Evolutionary conservation across 768 basidiomycete species (phyloP), one percentile per base, ranked within the genome.

Genomic region (Boletus rufocinnamomeus): DNA sequence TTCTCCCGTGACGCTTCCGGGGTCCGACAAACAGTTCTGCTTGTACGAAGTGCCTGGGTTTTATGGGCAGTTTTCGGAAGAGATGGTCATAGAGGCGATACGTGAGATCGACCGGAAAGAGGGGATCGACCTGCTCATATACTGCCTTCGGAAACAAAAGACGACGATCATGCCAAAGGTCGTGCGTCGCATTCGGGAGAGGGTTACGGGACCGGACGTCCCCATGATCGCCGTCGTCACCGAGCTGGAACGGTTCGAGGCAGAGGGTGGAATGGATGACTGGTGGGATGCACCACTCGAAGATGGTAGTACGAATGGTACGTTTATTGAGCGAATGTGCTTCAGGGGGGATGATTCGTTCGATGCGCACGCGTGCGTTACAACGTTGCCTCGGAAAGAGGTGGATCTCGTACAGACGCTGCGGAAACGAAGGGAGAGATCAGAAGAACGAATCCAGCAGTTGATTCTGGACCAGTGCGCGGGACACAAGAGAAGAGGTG

Each of bases 351-450:
- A 73, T 75, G 63, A 37, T 41, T 27, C 11, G 10, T 77, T 78
- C 2, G 50, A 69, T 8, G 77, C 67, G 9, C 70, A 76, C 19
- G 77, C 72, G 5, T 80, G 79, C 51, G 63, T 80, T 48, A 79
- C 77, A 7, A 75, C 76, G 6, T 46, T 72, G 11, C 59, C 64
- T 6, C 43, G 28, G 14, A 61, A 8, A 35, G 63, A 68, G 0
- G 61, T 55, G 13, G 69, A 58, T 44, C 58, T 63, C 4, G 23
- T 44, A 2, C 25, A 62, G 6, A 27, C 16, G 1, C 32, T 74
- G 23, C 64, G 62, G 25, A 64, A 63, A 30, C 61, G 59, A 19
- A 61, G 72, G 34, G 66, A 70, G 0, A 21, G 10, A 0, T 65
- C 69, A 2, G 61, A 64, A 19, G 60, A 57, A 28, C 58, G 32